Evolutionary conservation across 2,329 filamentous ascomycete species (phyloP).

Genomic region (Penicillium sclerotigenum): DNA sequence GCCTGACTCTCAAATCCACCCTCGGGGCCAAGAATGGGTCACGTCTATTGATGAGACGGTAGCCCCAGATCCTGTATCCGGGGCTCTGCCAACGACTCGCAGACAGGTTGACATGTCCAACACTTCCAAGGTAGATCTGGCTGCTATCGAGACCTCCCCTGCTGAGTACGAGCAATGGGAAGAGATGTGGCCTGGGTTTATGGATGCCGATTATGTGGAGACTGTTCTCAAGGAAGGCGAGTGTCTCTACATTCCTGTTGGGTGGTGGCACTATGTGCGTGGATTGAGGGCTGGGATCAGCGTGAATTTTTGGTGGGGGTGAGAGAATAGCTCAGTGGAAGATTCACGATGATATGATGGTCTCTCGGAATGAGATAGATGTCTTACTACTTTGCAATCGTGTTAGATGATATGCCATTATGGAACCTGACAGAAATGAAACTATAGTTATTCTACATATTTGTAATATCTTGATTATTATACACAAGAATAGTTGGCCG

Average conservation of each 20-base stretch:
- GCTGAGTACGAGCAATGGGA: constrained; percentile 43
- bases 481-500: not conserved
- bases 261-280: constrained; percentile 98
- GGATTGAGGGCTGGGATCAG: constrained; percentile 85
- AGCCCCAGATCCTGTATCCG: not conserved
- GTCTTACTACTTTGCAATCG: not conserved
- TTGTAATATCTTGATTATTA: not conserved
- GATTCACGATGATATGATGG: not conserved
- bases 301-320: constrained; percentile 95
- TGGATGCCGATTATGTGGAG: constrained; percentile 65
- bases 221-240: constrained; percentile 76
- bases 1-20: constrained; percentile 45
- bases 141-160: constrained; percentile 58
- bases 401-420: not conserved
- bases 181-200: constrained; percentile 55
- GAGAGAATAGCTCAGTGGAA: constrained; percentile 9
- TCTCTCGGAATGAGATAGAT: not conserved
- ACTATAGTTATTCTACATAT: not conserved
- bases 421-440: not conserved
- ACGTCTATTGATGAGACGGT: constrained; percentile 14
- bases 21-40: constrained; percentile 39
- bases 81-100: constrained; percentile 3
- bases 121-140: constrained; percentile 76
- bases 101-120: constrained; percentile 79
- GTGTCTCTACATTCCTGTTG: constrained; percentile 81